phyloP scores from a whole-genome alignment of 148 eudicot genomes.

The Chenopodium album region DNA sequence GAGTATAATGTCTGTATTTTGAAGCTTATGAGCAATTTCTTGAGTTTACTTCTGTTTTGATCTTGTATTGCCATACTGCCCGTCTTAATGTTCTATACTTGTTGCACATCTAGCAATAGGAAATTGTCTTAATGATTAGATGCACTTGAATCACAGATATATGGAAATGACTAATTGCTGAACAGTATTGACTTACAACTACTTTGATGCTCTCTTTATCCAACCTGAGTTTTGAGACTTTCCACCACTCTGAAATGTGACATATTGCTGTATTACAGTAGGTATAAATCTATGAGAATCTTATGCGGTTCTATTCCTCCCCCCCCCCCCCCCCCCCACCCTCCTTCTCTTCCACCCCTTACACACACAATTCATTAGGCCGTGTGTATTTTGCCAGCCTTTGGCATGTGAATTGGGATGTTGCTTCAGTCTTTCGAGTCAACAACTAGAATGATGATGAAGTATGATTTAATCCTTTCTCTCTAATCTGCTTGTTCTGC shows the following conservation, averaged over 20 bases:
- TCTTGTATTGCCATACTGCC: neutral
- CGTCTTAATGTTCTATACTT: neutral
- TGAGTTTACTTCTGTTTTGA: neutral
- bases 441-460: neutral
- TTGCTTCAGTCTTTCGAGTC: neutral
- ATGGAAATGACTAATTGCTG: neutral
- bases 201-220: neutral
- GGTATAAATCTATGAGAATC: neutral
- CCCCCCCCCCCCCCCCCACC: neutral
- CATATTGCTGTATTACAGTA: neutral
- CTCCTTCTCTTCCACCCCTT: too few species aligned
- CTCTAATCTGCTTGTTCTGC: slow-evolving; percentile 9
- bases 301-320: neutral
- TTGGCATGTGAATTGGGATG: neutral
- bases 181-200: neutral
- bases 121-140: neutral
- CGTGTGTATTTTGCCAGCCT: neutral
- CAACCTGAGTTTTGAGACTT: too few species aligned
- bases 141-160: neutral
- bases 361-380: too few species aligned
- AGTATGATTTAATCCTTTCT: slow-evolving; percentile 5
- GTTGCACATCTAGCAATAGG: neutral
- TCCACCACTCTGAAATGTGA: too few species aligned
- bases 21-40: neutral
- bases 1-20: too few species aligned